phyloP scores from a whole-genome alignment of 2,329 filamentous ascomycete species.

The Teratosphaeria epicoccoides region DNA sequence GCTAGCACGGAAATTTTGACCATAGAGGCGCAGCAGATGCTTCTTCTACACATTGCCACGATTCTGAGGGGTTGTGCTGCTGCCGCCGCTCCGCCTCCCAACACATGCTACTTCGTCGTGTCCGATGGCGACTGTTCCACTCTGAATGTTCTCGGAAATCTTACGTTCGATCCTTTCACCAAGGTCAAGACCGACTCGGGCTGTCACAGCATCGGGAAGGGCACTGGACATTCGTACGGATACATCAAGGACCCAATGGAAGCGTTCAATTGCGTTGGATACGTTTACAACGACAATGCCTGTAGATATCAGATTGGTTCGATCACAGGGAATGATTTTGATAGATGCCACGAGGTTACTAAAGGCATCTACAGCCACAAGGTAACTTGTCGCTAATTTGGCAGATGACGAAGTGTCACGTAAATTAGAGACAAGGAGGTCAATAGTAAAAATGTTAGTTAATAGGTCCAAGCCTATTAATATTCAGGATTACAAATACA shows the following conservation, averaged over 20 bases:
- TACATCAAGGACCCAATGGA: background rate
- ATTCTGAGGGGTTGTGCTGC: background rate
- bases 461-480: no score
- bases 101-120: background rate
- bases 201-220: background rate
- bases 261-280: background rate
- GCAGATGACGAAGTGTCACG: background rate
- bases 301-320: background rate
- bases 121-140: background rate
- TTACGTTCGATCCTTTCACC: background rate
- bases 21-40: background rate
- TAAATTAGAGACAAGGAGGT: background rate
- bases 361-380: background rate
- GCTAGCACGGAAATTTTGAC: background rate
- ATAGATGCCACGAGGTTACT: background rate
- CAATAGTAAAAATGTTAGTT: background rate
- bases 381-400: background rate
- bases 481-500: no score
- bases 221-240: background rate
- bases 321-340: background rate
- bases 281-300: background rate
- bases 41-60: background rate
- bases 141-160: background rate
- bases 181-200: background rate
- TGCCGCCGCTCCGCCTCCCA: no score